Evolutionary conservation across 1,284 basidiomycete genomes (phyloP), one percentile per base, ranked within the genome.

Genomic region (Cutaneotrichosporon sp.): DNA sequence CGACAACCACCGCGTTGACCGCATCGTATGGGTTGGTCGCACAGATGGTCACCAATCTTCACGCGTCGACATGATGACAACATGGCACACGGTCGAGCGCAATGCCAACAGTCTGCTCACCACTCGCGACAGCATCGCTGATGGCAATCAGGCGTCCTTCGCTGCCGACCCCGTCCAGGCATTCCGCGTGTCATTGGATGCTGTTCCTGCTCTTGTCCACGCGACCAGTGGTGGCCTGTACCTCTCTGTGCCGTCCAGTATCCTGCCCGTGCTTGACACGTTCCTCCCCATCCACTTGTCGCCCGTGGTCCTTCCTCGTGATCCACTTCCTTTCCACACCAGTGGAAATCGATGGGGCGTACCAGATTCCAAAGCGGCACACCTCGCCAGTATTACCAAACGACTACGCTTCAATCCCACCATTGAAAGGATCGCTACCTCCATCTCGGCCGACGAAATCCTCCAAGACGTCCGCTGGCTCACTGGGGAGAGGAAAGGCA

Each of bases 381-480:
- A 70, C 56, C 64, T 76, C 19, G 65, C 61, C 4, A 69, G 74
- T 24, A 49, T 75, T 47, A 75, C 72, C 7, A 43, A 56, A n/a
- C 34, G 62, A 29, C 61, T 75, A 29, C 62, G 39, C 20, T 68
- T 62, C 43, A 33, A 48, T 9, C n/a, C 32, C 17, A 57, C 62
- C 11, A 34, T 60, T 33, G 27, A 46, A 6, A 33, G 49, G 10
- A 44, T 66, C 11, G 55, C 51, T 5, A 32, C 51, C 14, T 26
- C 52, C 7, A 66, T 70, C 46, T 54, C 50, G 6, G 47, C 58
- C 12, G 61, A 61, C 38, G 79, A 82, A 58, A 82, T 92, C 75
- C 77, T 78, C 51, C 77, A 80, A 41, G 85, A 88, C 70, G 80
- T 91, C 38, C 80, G 83, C 44, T 90, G 82, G 69, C 81, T 93